Percentiles rank a stretch among this genome's conserved stretches.
phyloP scores from a whole-genome alignment of 2,329 filamentous ascomycete species.

The Blumeria graminis region DNA sequence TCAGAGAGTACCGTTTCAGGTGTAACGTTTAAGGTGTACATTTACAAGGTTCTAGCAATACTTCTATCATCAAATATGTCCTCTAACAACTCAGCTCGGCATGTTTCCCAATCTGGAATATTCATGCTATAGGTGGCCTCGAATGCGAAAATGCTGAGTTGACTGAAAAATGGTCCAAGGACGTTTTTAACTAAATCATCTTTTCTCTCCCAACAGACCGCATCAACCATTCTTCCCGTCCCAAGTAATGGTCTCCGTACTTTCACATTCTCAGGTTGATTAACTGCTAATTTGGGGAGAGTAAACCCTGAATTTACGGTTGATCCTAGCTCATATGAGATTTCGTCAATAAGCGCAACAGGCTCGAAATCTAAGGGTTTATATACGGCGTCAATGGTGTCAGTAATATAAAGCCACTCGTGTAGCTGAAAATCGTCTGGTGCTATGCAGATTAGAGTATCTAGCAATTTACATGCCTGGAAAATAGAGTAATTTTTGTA shows the following conservation, averaged over 20 bases:
- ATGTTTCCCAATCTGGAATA: slow-evolving; percentile 37
- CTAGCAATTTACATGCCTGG: slow-evolving; percentile 83
- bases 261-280: slow-evolving; percentile 8
- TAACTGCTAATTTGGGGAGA: slow-evolving; percentile 8
- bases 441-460: slow-evolving; percentile 61
- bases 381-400: slow-evolving; percentile 91
- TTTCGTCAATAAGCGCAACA: slow-evolving; percentile 58
- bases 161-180: slow-evolving; percentile 68
- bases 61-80: slow-evolving; percentile 63
- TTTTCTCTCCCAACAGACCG: slow-evolving; percentile 31
- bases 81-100: slow-evolving; percentile 36
- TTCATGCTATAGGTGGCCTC: slow-evolving; percentile 82
- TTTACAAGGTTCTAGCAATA: slow-evolving; percentile 28
- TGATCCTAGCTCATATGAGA: slow-evolving; percentile 45
- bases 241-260: slow-evolving; percentile 19
- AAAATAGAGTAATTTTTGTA: slow-evolving; percentile 58
- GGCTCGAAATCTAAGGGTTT: slow-evolving; percentile 44
- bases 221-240: slow-evolving; percentile 24
- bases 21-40: no score
- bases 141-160: slow-evolving; percentile 80
- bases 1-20: no score
- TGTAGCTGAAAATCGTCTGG: slow-evolving; percentile 97
- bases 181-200: slow-evolving; percentile 54
- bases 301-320: slow-evolving; percentile 7
- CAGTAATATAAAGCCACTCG: slow-evolving; percentile 92